Evolutionary conservation across 2,329 filamentous ascomycete species (phyloP), one percentile per base, ranked within the genome.

Genomic region (Pseudopyrenochaeta lycopersici): DNA sequence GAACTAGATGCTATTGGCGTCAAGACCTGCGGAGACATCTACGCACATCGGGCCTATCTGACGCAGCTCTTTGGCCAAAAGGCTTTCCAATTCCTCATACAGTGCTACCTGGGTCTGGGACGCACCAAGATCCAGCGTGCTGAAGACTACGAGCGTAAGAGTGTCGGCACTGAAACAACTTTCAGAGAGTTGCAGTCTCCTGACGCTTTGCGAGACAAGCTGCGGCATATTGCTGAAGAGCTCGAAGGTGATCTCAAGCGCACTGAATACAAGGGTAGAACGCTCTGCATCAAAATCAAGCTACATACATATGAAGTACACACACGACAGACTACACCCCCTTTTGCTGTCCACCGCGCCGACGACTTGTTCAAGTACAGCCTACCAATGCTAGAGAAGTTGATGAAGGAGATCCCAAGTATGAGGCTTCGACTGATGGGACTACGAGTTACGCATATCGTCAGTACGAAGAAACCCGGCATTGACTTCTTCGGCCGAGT

Each of bases 261-360:
- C 21, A 91, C 91, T 1, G 85, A 91, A 60, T 91, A 91, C 76
- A 97, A 94, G 74, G 94, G 94, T 0, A 86, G 92, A n/a, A 98
- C 94, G 0, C 78, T 99, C 1, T 91, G 92, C 18, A 79, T 99
- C 31, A 99, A 99, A 75, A 84, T 97, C 60, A 99, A 99, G 73
- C 79, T 98, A 7, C 91, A 97, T 72, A 97, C 92, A 0, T 99
- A 94, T 66, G 93, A 98, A 74, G 90, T 97, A 17, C 84, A 91
- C 46, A 96, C 93, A 0, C 84, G 95, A 29, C 95, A 99, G 71
- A 84, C 86, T 5, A 85, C 90, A 3, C 84, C 88, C 2, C 89
- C 91, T 0, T 90, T 88, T 60, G 87, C 92, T 0, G 82, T 97
- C 1, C 84, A 78, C 43, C 79, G 84, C 5, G 89, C 92, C 0